These are phyloP conservation scores for Candida andamanensis DNA, from an alignment of 805 yeast species.

Conservation along the genomic window DNA sequence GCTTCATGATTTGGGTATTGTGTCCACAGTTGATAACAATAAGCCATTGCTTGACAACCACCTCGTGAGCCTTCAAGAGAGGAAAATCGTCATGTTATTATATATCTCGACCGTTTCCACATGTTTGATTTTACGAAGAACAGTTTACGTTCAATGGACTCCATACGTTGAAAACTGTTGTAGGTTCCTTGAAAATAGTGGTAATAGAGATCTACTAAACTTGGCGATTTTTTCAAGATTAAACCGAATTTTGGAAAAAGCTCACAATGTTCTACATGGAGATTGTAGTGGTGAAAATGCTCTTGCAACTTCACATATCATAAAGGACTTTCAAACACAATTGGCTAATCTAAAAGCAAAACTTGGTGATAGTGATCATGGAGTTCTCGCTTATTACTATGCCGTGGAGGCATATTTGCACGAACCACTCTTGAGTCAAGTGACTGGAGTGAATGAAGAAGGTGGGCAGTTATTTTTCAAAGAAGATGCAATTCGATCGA, in stretches of 20 bases:
- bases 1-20: conserved; percentile 72
- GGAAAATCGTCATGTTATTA: conserved; percentile 50
- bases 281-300: conserved; percentile 24
- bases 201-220: conserved; percentile 27
- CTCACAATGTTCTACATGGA: conserved; percentile 49
- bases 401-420: conserved; percentile 64
- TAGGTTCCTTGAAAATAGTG: conserved; percentile 35
- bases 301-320: conserved; percentile 33
- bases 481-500: conserved; percentile 34
- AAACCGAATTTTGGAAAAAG: conserved; percentile 56
- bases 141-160: conserved; percentile 59
- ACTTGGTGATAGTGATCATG: conserved; percentile 16
- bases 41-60: conserved; percentile 1
- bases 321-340: conserved; percentile 46
- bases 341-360: conserved; percentile 36
- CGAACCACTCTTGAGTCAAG: conserved; percentile 44
- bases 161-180: conserved; percentile 62
- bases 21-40: conserved; percentile 37
- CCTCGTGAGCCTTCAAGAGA: conserved; percentile 33
- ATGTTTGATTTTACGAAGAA: conserved; percentile 60
- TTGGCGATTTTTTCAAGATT: conserved; percentile 57
- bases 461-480: conserved; percentile 10
- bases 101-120: conserved; percentile 61
- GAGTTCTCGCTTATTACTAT: conserved; percentile 34
- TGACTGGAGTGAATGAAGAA: conserved; percentile 14